These are phyloP conservation scores for Apiospora phragmitis DNA, from an alignment of 2,329 filamentous ascomycete species.

Conservation along the genomic window DNA sequence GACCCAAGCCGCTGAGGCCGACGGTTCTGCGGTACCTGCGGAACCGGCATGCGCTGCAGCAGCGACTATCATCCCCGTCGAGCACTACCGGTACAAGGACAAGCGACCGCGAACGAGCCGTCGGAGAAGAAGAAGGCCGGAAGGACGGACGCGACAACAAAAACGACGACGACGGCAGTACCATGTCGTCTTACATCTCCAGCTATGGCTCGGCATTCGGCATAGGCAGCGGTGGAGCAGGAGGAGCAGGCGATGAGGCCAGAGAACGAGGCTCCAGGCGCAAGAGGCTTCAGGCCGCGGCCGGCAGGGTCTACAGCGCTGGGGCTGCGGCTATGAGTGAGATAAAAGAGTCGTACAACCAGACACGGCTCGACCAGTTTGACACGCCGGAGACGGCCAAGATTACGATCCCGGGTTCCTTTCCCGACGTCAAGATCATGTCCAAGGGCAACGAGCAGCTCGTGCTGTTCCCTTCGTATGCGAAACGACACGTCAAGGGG, in stretches of 20 bases:
- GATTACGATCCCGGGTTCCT: slow-evolving; percentile 68
- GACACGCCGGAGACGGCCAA: slow-evolving; percentile 35
- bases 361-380: slow-evolving; percentile 44
- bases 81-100: not conserved
- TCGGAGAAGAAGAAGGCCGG: not conserved
- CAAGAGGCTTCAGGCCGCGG: slow-evolving; percentile 71
- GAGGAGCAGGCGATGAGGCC: slow-evolving; percentile 37
- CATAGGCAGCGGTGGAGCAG: slow-evolving; percentile 20
- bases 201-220: slow-evolving; percentile 25
- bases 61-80: not conserved
- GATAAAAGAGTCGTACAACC: slow-evolving; percentile 59
- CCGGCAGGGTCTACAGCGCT: slow-evolving; percentile 56
- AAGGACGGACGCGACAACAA: slow-evolving; percentile 23
- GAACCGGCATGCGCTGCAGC: slow-evolving; percentile 11
- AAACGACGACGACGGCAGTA: slow-evolving; percentile 24
- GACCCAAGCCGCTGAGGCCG: slow-evolving; percentile 27
- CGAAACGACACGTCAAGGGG: slow-evolving; percentile 66
- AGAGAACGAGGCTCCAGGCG: slow-evolving; percentile 70
- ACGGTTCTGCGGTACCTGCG: not conserved
- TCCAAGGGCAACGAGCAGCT: slow-evolving; percentile 85
- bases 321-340: slow-evolving; percentile 59
- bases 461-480: slow-evolving; percentile 94
- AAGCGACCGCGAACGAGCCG: not conserved
- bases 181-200: slow-evolving; percentile 33
- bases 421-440: slow-evolving; percentile 81